Percentiles rank a stretch among this genome's conserved stretches.
Conservation (phyloP, 2,329 filamentous ascomycete genomes). For the Pseudogymnoascus destructans region DNA sequence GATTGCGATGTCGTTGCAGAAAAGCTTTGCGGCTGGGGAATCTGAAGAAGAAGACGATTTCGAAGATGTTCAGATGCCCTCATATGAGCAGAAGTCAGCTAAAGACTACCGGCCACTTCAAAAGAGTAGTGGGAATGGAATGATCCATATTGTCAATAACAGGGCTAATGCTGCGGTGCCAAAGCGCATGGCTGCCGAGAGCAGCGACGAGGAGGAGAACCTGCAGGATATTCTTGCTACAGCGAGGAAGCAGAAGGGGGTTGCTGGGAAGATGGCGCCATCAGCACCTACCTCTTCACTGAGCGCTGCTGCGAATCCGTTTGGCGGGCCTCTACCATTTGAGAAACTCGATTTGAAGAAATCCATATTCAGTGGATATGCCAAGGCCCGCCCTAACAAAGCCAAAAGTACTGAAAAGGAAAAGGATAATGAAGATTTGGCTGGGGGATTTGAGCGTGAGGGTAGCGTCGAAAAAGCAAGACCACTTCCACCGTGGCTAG, state of each 20-base stretch:
- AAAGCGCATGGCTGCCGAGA: constrained; percentile 31
- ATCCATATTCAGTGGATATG: constrained; percentile 34
- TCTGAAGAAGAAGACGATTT: constrained; percentile 31
- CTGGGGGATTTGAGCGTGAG: constrained; percentile 30
- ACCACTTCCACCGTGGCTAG: constrained; percentile 68
- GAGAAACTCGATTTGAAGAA: constrained; percentile 67
- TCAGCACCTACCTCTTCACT: constrained; percentile 19
- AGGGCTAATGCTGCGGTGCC: constrained; percentile 49
- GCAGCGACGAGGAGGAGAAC: constrained; percentile 68
- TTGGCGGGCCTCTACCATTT: constrained; percentile 78
- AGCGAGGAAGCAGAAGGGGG: constrained; percentile 48
- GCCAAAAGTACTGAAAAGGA: constrained; percentile 5
- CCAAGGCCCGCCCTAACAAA: neutral
- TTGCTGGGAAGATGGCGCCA: constrained; percentile 14
- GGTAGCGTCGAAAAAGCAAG: constrained; percentile 25
- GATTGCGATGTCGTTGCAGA: constrained; percentile 72
- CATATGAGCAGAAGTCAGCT: constrained; percentile 44
- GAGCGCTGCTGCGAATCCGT: constrained; percentile 39
- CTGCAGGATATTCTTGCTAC: constrained; percentile 62
- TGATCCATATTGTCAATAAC: constrained; percentile 63
- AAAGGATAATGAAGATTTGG: constrained; percentile 22
- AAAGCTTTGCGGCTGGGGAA: constrained; percentile 34
- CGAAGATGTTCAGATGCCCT: constrained; percentile 39
- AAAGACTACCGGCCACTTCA: constrained; percentile 38
- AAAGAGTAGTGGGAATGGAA: constrained; percentile 43